Evolutionary conservation across 2,329 filamentous ascomycete species (phyloP).

Genomic region (Diaporthe helianthi): DNA sequence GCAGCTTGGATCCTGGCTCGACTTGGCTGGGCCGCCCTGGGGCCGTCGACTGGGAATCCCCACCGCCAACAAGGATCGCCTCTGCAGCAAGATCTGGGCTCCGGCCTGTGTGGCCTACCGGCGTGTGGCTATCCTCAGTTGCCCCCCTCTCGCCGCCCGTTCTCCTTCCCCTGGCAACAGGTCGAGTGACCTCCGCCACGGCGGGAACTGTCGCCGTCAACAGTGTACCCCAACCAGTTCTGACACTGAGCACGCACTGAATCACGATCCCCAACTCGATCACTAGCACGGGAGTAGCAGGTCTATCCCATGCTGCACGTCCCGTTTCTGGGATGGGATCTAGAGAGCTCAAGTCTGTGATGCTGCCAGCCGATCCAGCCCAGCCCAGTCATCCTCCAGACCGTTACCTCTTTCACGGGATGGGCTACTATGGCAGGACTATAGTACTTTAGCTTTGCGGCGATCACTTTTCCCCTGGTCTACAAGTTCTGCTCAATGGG

Average conservation of each 20-base stretch:
- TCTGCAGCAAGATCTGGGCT: slow-evolving; percentile 20
- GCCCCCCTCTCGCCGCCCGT: background rate
- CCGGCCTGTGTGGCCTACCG: background rate
- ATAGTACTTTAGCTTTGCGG: background rate
- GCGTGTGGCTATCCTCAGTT: background rate
- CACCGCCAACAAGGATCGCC: slow-evolving; percentile 27
- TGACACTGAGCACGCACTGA: background rate
- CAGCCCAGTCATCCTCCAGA: background rate
- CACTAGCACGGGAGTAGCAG: slow-evolving; percentile 10
- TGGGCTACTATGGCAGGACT: background rate
- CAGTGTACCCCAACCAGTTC: slow-evolving; percentile 6
- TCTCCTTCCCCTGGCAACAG: slow-evolving; percentile 11
- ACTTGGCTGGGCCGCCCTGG: slow-evolving; percentile 17
- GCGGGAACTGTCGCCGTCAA: background rate
- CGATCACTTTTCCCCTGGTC: slow-evolving; percentile 1
- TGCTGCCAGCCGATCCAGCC: background rate
- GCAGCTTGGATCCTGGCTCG: slow-evolving; percentile 19
- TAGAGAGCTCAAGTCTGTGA: slow-evolving; percentile 1
- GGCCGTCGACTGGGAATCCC: slow-evolving; percentile 15
- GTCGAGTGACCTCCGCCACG: slow-evolving; percentile 28
- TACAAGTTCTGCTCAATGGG: background rate
- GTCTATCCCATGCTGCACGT: slow-evolving; percentile 2
- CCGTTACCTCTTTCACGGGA: background rate
- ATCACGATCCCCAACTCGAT: slow-evolving; percentile 24
- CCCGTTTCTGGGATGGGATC: background rate